Conservation (phyloP, 495 filamentous ascomycete genomes). For the Aspergillus biplanus region DNA sequence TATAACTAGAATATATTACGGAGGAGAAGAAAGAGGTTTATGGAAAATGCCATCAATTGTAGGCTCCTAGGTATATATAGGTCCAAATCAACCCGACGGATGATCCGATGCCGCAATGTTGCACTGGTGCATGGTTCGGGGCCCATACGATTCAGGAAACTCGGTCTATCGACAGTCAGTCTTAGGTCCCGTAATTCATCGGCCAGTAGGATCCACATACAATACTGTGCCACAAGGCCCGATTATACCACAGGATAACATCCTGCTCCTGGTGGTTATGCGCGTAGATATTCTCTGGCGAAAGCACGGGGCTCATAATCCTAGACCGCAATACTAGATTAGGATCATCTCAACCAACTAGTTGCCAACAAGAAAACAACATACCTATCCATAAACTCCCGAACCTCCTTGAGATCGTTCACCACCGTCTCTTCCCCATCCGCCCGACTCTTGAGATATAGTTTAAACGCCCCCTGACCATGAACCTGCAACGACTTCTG, state of each 20-base stretch:
- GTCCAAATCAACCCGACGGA: conserved; percentile 7
- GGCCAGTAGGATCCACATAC: not conserved
- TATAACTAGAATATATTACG: not conserved
- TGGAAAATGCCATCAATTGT: too few species aligned
- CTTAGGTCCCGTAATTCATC: not conserved
- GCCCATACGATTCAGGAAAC: conserved; percentile 15
- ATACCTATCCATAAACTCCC: conserved; percentile 10
- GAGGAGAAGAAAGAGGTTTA: too few species aligned
- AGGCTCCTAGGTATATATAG: too few species aligned
- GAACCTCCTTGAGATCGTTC: conserved; percentile 8
- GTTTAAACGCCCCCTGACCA: conserved; percentile 7
- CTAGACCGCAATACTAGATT: not conserved
- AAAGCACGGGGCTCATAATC: conserved; percentile 14
- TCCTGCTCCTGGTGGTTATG: conserved; percentile 16
- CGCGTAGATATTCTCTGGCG: conserved; percentile 16
- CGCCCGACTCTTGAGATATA: conserved; percentile 1
- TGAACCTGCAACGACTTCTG: conserved; percentile 14
- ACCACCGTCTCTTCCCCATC: conserved; percentile 6
- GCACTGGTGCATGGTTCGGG: conserved; percentile 15
- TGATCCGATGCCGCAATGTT: conserved; percentile 15
- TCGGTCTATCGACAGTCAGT: conserved; percentile 10
- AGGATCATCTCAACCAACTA: not conserved
- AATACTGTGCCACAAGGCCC: conserved; percentile 14
- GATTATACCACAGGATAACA: conserved; percentile 17
- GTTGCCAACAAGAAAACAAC: not conserved